phyloP scores from a whole-genome alignment of 306 rosid species.

The Aeschynomene evenia region DNA sequence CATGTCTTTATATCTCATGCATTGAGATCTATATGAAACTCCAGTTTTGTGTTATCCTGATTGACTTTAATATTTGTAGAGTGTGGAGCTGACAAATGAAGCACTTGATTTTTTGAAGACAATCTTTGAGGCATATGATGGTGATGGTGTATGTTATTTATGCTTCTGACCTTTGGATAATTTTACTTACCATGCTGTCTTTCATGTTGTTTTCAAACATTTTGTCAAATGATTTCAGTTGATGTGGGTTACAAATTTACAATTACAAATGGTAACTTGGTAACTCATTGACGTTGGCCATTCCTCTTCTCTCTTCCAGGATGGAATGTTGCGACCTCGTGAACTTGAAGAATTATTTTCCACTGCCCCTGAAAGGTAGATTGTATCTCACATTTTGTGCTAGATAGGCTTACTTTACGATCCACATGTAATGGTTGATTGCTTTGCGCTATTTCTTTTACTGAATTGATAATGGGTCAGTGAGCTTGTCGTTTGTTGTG shows the following conservation, averaged over 20 bases:
- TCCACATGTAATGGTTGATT: slow-evolving; percentile 1
- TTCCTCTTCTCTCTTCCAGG: slow-evolving; percentile 46
- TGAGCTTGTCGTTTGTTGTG: not conserved
- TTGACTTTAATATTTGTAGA: slow-evolving; percentile 55
- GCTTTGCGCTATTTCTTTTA: slow-evolving; percentile 9
- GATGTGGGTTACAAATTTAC: not conserved
- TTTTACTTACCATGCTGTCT: not conserved
- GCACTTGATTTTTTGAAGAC: slow-evolving; percentile 80
- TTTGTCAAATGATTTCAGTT: not conserved
- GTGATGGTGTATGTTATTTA: slow-evolving; percentile 63
- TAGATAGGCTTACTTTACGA: not conserved
- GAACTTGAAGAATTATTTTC: slow-evolving; percentile 92
- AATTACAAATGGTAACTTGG: too few species aligned
- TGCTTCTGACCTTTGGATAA: not conserved
- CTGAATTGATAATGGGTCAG: not conserved
- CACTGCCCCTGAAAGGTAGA: slow-evolving; percentile 92
- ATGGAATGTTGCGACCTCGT: slow-evolving; percentile 78
- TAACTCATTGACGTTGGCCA: slow-evolving; percentile 10
- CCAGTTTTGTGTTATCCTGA: slow-evolving; percentile 12
- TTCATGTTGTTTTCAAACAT: slow-evolving; percentile 10
- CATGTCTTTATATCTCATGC: not conserved
- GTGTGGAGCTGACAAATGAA: slow-evolving; percentile 94
- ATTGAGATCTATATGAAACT: slow-evolving; percentile 6
- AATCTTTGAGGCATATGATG: slow-evolving; percentile 70
- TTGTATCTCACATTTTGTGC: slow-evolving; percentile 3